Base-by-base conservation (phyloP, 192 early-diverging fungal genomes). In the Umbelopsis vinacea region DNA sequence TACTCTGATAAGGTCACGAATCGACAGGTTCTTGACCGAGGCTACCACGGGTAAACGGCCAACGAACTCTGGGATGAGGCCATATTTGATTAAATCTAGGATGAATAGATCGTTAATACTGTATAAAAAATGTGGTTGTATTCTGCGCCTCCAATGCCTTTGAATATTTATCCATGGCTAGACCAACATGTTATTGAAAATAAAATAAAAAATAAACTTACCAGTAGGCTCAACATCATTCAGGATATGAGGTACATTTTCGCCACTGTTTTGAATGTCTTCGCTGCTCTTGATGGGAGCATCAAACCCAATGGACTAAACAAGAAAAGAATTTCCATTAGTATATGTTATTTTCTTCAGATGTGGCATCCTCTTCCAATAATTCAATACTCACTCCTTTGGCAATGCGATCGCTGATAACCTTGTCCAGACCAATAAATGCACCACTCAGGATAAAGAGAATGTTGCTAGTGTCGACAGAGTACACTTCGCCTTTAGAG, bases 401-500 rank as follows among this genome's bases (percentile, higher is more conserved):
- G 45, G 87, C 89, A 1, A 95, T 76, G 8, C 94, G 82, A 66
- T 93, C 92, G 74, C 86, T 83, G 0, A 96, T 85, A 22, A 94
- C 83, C 48, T 90, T 93, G 53, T 96, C 94, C 22, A 96, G 74
- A 4, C 93, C 95, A 69, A 94, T 90, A 76, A 96, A 96, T 0
- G 95, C 95, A 15, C 95, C 95, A 60, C 92, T 94, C 46, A 93
- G 84, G 29, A 96, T 91, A 79, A 96, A 96, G 66, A 96, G 74
- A 66, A 96, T 96, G 76, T 96, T 96, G 76, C 88, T 91, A 0
- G 95, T 96, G 77, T 96, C 93, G 9, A 96, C 93, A 7, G 89
- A 82, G 75, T 91, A 94, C 9, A 91, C 85, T n/a, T 96, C 93
- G 47, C 92, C 93, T 74, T 91, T 91, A n/a, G 11, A 70, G 73